Percentiles rank a stretch among this genome's conserved stretches.
Evolutionary conservation across 2,329 filamentous ascomycete genomes (phyloP).

Genomic region (Tolypocladium tundrense): DNA sequence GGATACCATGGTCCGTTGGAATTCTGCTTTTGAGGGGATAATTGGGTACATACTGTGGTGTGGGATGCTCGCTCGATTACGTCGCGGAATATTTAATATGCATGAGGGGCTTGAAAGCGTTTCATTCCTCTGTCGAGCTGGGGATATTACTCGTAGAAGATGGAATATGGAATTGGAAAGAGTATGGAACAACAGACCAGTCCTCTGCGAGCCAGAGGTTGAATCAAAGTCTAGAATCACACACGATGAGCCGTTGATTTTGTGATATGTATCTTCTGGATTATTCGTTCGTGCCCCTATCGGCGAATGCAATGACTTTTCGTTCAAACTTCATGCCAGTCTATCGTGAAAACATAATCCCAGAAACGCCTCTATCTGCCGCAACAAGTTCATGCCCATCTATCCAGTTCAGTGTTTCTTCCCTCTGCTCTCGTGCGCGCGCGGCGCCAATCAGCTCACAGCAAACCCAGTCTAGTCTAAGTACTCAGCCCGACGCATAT

Average conservation of each 20-base stretch:
- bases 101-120: not conserved
- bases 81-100: not conserved
- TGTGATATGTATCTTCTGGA: not conserved
- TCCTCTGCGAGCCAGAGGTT: not conserved
- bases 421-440: not conserved
- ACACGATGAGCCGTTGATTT: not conserved
- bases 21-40: not conserved
- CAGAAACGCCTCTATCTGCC: constrained; percentile 4
- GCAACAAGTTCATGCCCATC: not conserved
- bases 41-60: not conserved
- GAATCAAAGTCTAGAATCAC: not conserved
- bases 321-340: not conserved
- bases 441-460: not conserved
- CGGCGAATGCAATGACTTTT: not conserved
- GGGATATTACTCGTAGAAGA: not conserved
- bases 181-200: not conserved
- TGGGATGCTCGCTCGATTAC: not conserved
- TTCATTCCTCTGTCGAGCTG: not conserved
- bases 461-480: not conserved
- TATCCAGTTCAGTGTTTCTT: not conserved
- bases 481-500: not conserved
- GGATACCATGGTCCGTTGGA: not conserved
- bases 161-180: not conserved
- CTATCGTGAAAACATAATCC: not conserved
- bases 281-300: not conserved